phyloP scores from a whole-genome alignment of 2,329 filamentous ascomycete genomes.

The Trichophyton equinum region DNA sequence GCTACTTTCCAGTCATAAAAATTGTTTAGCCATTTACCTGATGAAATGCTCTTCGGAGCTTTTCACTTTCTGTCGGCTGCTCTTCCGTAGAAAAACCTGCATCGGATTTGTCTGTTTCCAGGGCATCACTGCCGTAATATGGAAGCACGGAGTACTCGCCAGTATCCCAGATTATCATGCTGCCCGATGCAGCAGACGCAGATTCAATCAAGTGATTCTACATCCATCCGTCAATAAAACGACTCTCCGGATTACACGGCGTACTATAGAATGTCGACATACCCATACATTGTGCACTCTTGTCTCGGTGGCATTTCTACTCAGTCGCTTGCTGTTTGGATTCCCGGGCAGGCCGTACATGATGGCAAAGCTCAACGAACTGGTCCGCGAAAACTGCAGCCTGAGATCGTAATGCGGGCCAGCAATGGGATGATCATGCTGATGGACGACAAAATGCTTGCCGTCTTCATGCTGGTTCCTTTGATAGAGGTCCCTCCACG shows the following conservation, averaged over 20 bases:
- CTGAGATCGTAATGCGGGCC: conserved; percentile 58
- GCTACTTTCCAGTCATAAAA: background rate
- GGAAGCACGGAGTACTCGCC: conserved; percentile 46
- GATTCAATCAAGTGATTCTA: conserved; percentile 52
- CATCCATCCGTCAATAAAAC: background rate
- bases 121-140: conserved; percentile 22
- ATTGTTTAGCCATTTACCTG: background rate
- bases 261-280: conserved; percentile 14
- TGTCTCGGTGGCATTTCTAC: conserved; percentile 51
- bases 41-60: background rate
- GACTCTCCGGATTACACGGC: background rate
- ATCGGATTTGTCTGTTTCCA: background rate
- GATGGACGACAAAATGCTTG: conserved; percentile 55
- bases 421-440: conserved; percentile 60
- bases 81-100: background rate
- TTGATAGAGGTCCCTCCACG: conserved; percentile 37
- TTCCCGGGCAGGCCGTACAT: conserved; percentile 52
- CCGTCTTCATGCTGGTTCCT: conserved; percentile 36
- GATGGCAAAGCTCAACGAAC: conserved; percentile 51
- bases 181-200: conserved; percentile 42
- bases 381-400: conserved; percentile 55
- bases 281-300: conserved; percentile 50
- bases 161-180: conserved; percentile 51
- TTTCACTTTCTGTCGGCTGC: background rate
- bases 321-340: conserved; percentile 42